Evolutionary conservation across 2,329 filamentous ascomycete species (phyloP).

Genomic region (Fusarium bactridioides): DNA sequence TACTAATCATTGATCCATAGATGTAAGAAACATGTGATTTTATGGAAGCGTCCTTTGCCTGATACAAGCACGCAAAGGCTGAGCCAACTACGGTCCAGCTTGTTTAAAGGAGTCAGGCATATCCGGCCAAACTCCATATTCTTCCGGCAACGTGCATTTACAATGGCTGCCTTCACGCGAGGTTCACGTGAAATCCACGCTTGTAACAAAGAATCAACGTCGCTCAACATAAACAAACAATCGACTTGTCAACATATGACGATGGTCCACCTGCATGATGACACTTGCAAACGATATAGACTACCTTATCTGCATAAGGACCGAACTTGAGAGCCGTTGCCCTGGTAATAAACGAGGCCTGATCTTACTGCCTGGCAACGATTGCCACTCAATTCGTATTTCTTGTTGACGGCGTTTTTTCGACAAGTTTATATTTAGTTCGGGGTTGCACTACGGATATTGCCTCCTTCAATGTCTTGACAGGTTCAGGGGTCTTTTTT

Average conservation of each 20-base stretch:
- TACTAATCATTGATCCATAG: not conserved
- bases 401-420: not conserved
- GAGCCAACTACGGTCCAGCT: not conserved
- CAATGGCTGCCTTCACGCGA: not conserved
- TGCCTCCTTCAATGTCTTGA: not conserved
- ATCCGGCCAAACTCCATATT: not conserved
- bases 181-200: not conserved
- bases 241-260: not conserved
- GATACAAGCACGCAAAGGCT: not conserved
- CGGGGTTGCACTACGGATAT: conserved; percentile 20
- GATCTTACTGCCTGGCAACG: not conserved
- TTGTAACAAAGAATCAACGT: not conserved
- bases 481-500: conserved; percentile 16
- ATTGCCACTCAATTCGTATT: not conserved
- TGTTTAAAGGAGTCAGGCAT: not conserved
- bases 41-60: not conserved
- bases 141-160: not conserved
- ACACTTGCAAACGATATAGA: no score
- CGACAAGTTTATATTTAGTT: not conserved
- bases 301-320: not conserved
- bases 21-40: not conserved
- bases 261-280: not conserved
- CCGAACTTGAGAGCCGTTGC: not conserved
- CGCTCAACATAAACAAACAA: not conserved
- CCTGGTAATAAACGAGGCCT: not conserved